phyloP scores from a whole-genome alignment of 139 green algal species.

The Raphidocelis subcapitata region DNA sequence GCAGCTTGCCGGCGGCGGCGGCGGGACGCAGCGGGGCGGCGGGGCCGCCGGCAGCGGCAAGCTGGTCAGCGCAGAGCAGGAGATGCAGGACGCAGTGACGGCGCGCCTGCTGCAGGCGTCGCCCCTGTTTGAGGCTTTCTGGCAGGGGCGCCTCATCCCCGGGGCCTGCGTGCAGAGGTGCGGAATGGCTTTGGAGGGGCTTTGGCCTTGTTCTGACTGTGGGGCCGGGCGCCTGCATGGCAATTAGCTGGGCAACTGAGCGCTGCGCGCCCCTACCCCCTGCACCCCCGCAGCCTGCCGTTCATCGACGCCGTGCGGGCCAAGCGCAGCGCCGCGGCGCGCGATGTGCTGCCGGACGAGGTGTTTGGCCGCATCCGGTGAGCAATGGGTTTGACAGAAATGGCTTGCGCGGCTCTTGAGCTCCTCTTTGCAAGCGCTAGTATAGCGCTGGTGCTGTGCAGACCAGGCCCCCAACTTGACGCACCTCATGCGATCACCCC shows the following conservation, averaged over 20 bases:
- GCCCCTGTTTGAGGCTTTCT: constrained; percentile 74
- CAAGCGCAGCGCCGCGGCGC: constrained; percentile 46
- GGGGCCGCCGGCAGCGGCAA: constrained; percentile 1
- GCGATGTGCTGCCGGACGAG: constrained; percentile 71
- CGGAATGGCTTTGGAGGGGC: too few relatives aligned
- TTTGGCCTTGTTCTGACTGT: too few relatives aligned
- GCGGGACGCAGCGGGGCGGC: constrained; percentile 17
- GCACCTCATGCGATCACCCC: too few relatives aligned
- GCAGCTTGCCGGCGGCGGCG: constrained; percentile 1
- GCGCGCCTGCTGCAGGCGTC: not conserved
- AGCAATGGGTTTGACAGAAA: not conserved
- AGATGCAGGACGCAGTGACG: not conserved
- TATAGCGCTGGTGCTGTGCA: too few relatives aligned
- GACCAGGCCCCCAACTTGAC: too few relatives aligned
- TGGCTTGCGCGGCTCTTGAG: too few relatives aligned
- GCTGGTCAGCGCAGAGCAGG: not conserved
- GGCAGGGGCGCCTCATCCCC: constrained; percentile 78
- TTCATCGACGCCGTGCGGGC: constrained; percentile 62
- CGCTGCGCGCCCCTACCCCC: too few relatives aligned
- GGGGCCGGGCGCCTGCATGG: too few relatives aligned
- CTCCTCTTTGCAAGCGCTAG: too few relatives aligned
- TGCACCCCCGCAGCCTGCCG: constrained; percentile 40
- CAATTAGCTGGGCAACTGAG: too few relatives aligned
- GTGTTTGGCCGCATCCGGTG: constrained; percentile 59
- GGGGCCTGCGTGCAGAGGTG: constrained; percentile 54